Evolutionary conservation across 1,284 basidiomycete genomes (phyloP), one percentile per base, ranked within the genome.

Genomic region (Cutaneotrichosporon arboriforme): DNA sequence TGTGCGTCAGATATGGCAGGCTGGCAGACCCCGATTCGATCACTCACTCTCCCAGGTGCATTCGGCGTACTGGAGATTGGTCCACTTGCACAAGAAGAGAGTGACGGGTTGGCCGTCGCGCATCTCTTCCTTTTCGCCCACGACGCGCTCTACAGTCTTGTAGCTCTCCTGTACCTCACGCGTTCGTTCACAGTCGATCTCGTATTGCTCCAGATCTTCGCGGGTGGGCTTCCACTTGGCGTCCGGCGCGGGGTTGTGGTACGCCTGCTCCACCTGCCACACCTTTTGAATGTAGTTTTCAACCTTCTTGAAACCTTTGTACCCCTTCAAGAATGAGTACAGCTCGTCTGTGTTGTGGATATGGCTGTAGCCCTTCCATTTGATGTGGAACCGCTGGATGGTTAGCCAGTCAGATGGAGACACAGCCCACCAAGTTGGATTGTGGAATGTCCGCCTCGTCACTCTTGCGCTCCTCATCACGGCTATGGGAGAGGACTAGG

Each of bases 21-120:
- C 49, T 21, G 44, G 54, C 40, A 22, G 4, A 36, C 31, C 8
- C 14, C 8, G 9, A n/a, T n/a, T 21, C 22, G 13, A 15, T 15
- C 2, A 64, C 69, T 84, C 80, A 56, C 82, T 77, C 73, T 99
- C 96, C 96, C 96, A 99, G 2, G 96, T 98, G 71, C 90, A 90
- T 64, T 97, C 88, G 55, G 89, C 86, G 76, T 99, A 98, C 67
- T 90, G 86, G 64, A 98, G 84, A 36, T 86, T 76, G 49, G 84
- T 86, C 96, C 96, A 99, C 77, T 99, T 98, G 85, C 88, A 90
- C 74, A 96, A 89, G 76, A 97, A 99, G 69, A 94, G 86, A 38
- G 86, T 82, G 17, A 77, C 65, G 10, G 59, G 37, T n/a, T 58
- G 60, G 44, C 83, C 84, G 36, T 84, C 81, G 20, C 76, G 75